A percentile compares a stretch with the other conserved stretches of the same genome.
These are phyloP conservation scores for Daldinia bambusicola DNA, from an alignment of 495 filamentous ascomycete genomes.

Conservation along the genomic window DNA sequence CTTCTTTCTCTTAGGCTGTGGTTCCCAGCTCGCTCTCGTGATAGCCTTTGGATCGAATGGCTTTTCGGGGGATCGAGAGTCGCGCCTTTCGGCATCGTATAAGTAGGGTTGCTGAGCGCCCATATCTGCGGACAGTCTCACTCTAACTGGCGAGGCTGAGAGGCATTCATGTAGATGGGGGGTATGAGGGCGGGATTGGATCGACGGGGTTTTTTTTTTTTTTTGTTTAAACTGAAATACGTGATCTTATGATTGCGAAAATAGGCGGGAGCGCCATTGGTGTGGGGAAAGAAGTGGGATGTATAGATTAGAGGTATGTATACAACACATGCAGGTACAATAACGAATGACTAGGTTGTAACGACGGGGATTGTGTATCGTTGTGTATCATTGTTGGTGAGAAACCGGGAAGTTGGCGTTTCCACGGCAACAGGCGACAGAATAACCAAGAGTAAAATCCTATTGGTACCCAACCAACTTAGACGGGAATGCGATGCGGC, in stretches of 20 bases:
- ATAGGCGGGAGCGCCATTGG: slow-evolving; percentile 29
- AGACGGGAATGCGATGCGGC: slow-evolving; percentile 11
- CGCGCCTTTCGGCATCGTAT: slow-evolving; percentile 67
- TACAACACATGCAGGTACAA: slow-evolving; percentile 1
- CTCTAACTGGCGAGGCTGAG: slow-evolving; percentile 35
- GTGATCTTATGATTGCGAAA: slow-evolving; percentile 36
- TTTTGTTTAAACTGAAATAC: slow-evolving; percentile 37
- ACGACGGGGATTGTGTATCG: too few relatives aligned
- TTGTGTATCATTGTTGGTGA: slow-evolving; percentile 6
- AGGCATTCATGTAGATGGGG: slow-evolving; percentile 37
- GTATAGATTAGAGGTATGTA: slow-evolving; percentile 2
- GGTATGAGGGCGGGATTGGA: slow-evolving; percentile 10
- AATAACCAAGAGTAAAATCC: background rate
- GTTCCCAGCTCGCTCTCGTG: slow-evolving; percentile 74
- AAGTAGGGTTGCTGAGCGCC: slow-evolving; percentile 76
- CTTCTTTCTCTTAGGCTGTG: slow-evolving; percentile 66
- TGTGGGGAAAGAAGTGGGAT: slow-evolving; percentile 32
- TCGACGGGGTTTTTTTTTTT: too few relatives aligned
- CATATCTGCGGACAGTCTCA: slow-evolving; percentile 39
- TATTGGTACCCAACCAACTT: background rate
- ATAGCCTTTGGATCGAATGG: slow-evolving; percentile 85
- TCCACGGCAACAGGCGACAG: slow-evolving; percentile 40
- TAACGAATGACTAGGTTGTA: background rate
- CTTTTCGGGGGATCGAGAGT: slow-evolving; percentile 61
- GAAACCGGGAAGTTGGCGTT: slow-evolving; percentile 25